Percentiles rank a stretch among this genome's conserved stretches.
Conservation (phyloP, 805 yeast species). For the Nakazawaea ambrosiae region DNA sequence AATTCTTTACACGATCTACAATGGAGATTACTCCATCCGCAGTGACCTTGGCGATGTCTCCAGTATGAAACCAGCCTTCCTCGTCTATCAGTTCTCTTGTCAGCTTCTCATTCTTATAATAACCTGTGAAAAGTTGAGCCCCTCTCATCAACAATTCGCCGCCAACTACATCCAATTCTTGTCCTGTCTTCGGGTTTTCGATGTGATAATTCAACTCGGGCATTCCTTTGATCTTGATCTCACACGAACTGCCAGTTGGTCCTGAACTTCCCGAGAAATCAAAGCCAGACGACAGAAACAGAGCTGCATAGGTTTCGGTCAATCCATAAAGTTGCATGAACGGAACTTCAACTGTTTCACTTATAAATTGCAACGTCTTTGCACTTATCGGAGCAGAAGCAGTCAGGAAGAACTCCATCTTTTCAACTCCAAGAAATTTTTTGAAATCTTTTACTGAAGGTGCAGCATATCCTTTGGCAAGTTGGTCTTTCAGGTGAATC, state of each 20-base stretch:
- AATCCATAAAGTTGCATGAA: constrained; percentile 65
- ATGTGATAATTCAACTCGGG: constrained; percentile 53
- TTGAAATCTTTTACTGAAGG: constrained; percentile 26
- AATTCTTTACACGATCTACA: constrained; percentile 72
- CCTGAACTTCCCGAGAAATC: constrained; percentile 49
- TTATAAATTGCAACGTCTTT: constrained; percentile 54
- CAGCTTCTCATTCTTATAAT: constrained; percentile 50
- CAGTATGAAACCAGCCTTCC: constrained; percentile 60
- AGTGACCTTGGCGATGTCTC: constrained; percentile 55
- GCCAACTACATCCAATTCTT: constrained; percentile 20
- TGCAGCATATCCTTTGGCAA: background rate
- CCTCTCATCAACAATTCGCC: constrained; percentile 65
- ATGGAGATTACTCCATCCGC: constrained; percentile 48
- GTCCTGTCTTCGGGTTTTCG: constrained; percentile 29
- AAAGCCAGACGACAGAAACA: constrained; percentile 34
- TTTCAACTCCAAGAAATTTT: constrained; percentile 37
- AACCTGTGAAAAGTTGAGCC: constrained; percentile 50
- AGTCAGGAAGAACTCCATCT: constrained; percentile 30
- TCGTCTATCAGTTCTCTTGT: constrained; percentile 45
- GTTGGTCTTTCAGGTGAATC: constrained; percentile 24
- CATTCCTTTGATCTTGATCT: constrained; percentile 54
- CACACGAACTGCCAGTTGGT: constrained; percentile 46
- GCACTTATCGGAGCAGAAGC: constrained; percentile 72
- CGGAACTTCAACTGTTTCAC: constrained; percentile 49
- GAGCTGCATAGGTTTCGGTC: constrained; percentile 61